Base-by-base conservation (phyloP, 768 basidiomycete species). In the Trametes cingulata region DNA sequence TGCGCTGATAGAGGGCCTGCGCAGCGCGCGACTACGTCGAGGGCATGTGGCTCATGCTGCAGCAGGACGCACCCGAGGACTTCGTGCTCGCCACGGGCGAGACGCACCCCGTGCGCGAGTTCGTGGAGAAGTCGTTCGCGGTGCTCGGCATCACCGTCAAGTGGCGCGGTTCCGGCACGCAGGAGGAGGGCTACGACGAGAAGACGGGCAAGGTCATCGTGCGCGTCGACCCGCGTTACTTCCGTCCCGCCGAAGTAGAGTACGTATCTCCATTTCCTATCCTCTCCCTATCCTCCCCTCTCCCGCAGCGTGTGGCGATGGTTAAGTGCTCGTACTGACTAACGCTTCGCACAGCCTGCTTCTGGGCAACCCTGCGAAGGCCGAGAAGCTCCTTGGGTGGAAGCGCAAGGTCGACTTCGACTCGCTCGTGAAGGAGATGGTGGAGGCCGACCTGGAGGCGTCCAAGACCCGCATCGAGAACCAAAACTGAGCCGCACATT, bases 11-110 rank as follows among this genome's bases (percentile, higher is more conserved):
- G 37, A 13, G 25, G 27, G 27, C 35, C 15, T 27, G 5, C 9
- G 20, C 60, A 91, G 90, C 90, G 50, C 85, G 84, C 60, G 91
- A 93, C 72, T 97, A 96, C 72, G 90, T 97, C 10, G 95, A 98
- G 75, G 95, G 95, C 40, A 97, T 97, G 95, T 97, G 95, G 94
- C 81, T 82, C 69, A 94, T 98, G 85, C 85, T 98, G 45, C 95
- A 98, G 74, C 93, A 96, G 74, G 79, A 86, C 7, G 61, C 68
- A 20, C 77, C 95, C 1, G 85, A 94, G 10, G 95, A 98, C 76
- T 98, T 91, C 68, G 94, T 97, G 53, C 90, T 97, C 46, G 94
- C 95, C 0, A 97, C 94, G 1, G 94, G 94, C 27, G 96, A 98
- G 80, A 98, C 93, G 29, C 95, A 98, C 74, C 86, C 86, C 40